Conservation (phyloP, 2,329 filamentous ascomycete genomes). For the Pseudocercospora ulei region DNA sequence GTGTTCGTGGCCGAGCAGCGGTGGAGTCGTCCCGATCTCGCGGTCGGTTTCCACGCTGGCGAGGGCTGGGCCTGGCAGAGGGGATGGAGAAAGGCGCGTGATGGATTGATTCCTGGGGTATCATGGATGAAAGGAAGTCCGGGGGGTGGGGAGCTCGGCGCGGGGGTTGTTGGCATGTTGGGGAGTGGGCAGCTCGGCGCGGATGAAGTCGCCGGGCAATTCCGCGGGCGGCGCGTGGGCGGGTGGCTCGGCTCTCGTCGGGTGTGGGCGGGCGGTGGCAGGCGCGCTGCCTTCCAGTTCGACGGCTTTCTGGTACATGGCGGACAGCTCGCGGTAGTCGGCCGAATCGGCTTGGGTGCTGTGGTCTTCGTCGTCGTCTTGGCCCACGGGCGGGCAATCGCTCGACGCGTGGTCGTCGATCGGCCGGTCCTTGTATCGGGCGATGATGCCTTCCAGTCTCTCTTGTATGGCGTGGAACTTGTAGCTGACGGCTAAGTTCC, state of each 20-base stretch:
- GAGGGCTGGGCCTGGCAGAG: no score
- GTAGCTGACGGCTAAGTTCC: slow-evolving; percentile 20
- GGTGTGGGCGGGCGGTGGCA: slow-evolving; percentile 1
- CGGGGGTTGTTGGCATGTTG: no score
- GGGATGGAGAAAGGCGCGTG: no score
- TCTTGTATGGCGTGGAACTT: slow-evolving; percentile 17
- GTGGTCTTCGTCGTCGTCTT: not conserved
- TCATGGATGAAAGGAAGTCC: no score
- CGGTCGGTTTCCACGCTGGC: no score
- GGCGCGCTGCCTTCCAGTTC: slow-evolving; percentile 7
- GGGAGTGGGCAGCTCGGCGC: not conserved
- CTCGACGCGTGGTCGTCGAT: no score
- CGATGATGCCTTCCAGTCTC: slow-evolving; percentile 20
- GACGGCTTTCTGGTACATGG: not conserved
- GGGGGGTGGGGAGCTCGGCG: no score
- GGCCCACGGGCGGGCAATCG: no score
- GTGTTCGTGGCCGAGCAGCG: no score
- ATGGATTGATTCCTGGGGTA: no score
- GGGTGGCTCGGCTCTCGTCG: slow-evolving; percentile 1
- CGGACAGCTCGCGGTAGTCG: not conserved
- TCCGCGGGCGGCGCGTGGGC: slow-evolving; percentile 4
- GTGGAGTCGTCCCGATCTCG: no score
- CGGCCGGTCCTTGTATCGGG: slow-evolving; percentile 22
- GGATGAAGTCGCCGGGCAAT: not conserved
- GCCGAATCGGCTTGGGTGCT: not conserved